These are phyloP conservation scores for Gonium pectorale DNA, from an alignment of 139 green algal species.

Conservation along the genomic window DNA sequence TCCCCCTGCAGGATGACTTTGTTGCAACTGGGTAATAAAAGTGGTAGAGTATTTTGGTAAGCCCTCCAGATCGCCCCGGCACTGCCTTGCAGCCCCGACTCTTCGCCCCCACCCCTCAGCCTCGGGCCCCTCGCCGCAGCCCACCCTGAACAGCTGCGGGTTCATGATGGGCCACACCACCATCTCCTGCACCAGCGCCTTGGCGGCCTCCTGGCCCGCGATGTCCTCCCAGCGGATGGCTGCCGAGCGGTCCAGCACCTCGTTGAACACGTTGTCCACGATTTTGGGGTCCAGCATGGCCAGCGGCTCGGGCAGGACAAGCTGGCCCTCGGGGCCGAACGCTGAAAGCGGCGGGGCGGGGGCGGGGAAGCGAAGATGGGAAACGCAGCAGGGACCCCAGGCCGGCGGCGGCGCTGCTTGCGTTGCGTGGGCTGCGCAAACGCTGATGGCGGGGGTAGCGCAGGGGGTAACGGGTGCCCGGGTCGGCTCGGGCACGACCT, in stretches of 20 bases:
- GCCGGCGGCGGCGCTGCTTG: too few relatives aligned
- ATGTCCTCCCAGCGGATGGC: conserved; percentile 76
- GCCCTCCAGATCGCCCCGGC: too few relatives aligned
- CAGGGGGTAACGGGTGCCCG: too few relatives aligned
- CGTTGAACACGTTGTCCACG: conserved; percentile 58
- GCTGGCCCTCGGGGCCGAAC: conserved; percentile 11
- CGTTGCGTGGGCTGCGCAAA: too few relatives aligned
- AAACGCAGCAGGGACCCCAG: background rate
- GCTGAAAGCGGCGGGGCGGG: background rate
- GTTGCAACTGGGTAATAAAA: too few relatives aligned
- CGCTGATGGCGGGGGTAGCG: too few relatives aligned
- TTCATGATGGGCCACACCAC: conserved; percentile 98
- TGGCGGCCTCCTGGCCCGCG: conserved; percentile 83
- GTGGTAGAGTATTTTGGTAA: too few relatives aligned
- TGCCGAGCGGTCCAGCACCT: conserved; percentile 20
- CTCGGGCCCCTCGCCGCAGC: background rate
- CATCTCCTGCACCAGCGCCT: conserved; percentile 93
- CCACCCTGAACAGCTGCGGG: conserved; percentile 89
- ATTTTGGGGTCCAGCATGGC: conserved; percentile 61
- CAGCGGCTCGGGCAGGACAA: conserved; percentile 30
- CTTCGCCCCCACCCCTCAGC: background rate
- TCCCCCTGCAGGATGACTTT: too few relatives aligned
- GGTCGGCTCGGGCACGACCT: too few relatives aligned
- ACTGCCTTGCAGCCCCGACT: background rate
- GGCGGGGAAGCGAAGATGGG: background rate